Evolutionary conservation across 371 early-diverging fungal genomes (phyloP).

Genomic region (Saksenaea oblongispora): DNA sequence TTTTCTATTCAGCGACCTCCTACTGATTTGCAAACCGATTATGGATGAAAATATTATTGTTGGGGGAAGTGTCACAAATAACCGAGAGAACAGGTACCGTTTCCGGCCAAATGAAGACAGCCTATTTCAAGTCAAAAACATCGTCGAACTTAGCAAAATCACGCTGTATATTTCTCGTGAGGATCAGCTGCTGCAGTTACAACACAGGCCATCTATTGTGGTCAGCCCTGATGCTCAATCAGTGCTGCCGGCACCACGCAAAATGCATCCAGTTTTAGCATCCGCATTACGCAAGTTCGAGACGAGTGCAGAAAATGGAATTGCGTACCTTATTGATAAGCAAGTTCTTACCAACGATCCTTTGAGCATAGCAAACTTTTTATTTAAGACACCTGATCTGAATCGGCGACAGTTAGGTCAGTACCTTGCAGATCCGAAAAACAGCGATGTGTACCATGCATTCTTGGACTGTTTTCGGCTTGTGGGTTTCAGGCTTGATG

Average conservation of each 20-base stretch:
- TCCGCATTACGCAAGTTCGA: conserved; percentile 71
- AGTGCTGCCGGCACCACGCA: conserved; percentile 39
- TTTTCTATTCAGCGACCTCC: conserved; percentile 78
- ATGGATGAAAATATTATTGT: conserved; percentile 52
- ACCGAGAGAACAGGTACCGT: conserved; percentile 26
- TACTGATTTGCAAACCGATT: conserved; percentile 74
- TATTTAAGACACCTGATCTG: conserved; percentile 81
- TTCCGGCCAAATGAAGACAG: conserved; percentile 53
- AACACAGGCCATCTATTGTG: conserved; percentile 14
- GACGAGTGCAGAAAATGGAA: conserved; percentile 66
- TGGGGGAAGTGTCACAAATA: conserved; percentile 12
- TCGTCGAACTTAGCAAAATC: conserved; percentile 57
- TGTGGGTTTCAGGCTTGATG: conserved; percentile 72
- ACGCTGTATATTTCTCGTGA: conserved; percentile 57
- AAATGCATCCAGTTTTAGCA: conserved; percentile 62
- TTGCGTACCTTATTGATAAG: conserved; percentile 73
- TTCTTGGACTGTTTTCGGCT: conserved; percentile 81
- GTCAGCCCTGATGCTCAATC: conserved; percentile 13
- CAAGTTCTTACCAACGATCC: conserved; percentile 69
- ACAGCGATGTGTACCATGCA: conserved; percentile 66
- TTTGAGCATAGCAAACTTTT: conserved; percentile 77
- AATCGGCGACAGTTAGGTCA: conserved; percentile 76
- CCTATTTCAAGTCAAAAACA: conserved; percentile 64
- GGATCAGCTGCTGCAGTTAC: conserved; percentile 29
- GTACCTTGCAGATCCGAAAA: conserved; percentile 49